Conservation (phyloP, 1,139 yeast species). For the Sugiyamaella novakii region DNA sequence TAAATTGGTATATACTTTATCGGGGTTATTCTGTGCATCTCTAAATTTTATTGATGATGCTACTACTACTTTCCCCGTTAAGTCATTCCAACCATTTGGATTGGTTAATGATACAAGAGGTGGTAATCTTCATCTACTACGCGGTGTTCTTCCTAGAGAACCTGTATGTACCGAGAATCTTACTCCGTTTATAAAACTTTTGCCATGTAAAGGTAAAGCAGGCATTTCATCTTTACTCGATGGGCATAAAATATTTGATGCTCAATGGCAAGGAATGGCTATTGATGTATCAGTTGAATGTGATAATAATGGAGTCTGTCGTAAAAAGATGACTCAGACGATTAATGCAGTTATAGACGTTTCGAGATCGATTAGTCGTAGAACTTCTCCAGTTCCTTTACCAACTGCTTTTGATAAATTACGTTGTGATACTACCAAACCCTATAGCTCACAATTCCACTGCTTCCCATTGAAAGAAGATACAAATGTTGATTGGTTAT, state of each 20-base stretch:
- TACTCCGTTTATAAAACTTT: constrained; percentile 85
- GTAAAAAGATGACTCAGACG: constrained; percentile 63
- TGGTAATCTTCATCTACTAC: constrained; percentile 53
- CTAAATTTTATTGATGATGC: constrained; percentile 82
- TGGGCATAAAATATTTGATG: constrained; percentile 94
- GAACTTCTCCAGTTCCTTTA: constrained; percentile 72
- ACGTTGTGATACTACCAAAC: constrained; percentile 68
- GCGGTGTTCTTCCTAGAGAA: constrained; percentile 93
- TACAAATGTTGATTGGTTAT: constrained; percentile 52
- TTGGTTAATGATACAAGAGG: constrained; percentile 3
- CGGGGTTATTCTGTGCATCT: constrained; percentile 95
- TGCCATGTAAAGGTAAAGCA: constrained; percentile 91
- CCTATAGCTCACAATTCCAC: constrained; percentile 56
- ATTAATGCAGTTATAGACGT: constrained; percentile 76
- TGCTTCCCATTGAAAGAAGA: constrained; percentile 77
- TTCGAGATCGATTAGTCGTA: constrained; percentile 63
- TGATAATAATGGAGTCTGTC: constrained; percentile 44
- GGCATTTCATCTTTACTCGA: constrained; percentile 85
- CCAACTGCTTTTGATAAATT: constrained; percentile 71
- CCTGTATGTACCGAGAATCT: constrained; percentile 97
- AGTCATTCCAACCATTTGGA: constrained; percentile 46
- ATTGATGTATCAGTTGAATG: constrained; percentile 73
- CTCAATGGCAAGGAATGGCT: constrained; percentile 94
- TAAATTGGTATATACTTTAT: constrained; percentile 68
- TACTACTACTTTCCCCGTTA: constrained; percentile 72